phyloP scores from a whole-genome alignment of 441 rosid genomes.

The Erysimum cheiri region DNA sequence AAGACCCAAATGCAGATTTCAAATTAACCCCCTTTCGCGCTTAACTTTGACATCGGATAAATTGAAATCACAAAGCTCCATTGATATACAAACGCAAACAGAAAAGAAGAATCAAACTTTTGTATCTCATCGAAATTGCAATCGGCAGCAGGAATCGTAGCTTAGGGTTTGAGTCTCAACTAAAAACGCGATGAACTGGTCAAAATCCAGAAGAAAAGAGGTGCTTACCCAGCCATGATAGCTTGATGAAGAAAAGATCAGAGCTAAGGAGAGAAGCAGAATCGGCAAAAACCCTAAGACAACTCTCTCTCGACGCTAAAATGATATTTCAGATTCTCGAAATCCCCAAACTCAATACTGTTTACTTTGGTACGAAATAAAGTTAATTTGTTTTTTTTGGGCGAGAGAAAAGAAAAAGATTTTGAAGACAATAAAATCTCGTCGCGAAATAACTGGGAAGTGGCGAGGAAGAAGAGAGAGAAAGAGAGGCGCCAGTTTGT shows the following conservation, averaged over 20 bases:
- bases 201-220: neutral
- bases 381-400: neutral
- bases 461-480: neutral
- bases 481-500: constrained; percentile 30
- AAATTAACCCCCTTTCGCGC: constrained; percentile 6
- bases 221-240: constrained; percentile 65
- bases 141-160: neutral
- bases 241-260: constrained; percentile 37
- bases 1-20: constrained; percentile 18
- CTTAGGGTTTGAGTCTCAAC: neutral
- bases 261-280: constrained; percentile 10
- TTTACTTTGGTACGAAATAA: constrained; percentile 10
- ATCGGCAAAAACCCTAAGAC: constrained; percentile 27
- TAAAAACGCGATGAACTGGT: neutral
- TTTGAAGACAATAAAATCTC: constrained; percentile 22
- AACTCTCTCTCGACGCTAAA: too few species aligned
- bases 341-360: constrained; percentile 26
- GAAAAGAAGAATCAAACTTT: constrained; percentile 11
- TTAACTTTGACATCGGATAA: neutral
- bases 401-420: constrained; percentile 16
- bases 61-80: constrained; percentile 5
- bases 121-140: neutral
- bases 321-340: too few species aligned
- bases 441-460: constrained; percentile 32
- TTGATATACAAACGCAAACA: neutral